phyloP scores from a whole-genome alignment of 257 asterid genomes.

The Fraxinus pennsylvanica region DNA sequence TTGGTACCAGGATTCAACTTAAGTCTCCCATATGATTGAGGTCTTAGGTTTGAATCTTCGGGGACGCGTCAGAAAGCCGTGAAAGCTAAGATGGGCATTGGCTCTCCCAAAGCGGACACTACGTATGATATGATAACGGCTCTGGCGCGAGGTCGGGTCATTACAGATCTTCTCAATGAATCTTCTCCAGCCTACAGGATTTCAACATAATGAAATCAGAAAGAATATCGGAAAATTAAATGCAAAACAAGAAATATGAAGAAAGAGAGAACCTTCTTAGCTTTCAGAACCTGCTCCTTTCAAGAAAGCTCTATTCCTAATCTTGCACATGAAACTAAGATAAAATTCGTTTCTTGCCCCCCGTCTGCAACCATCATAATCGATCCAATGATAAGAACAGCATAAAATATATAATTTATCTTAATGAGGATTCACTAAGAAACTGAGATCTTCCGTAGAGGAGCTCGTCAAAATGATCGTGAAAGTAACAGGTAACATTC shows the following conservation, averaged over 20 bases:
- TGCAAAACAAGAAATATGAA: slow-evolving; percentile 13
- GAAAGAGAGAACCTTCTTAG: slow-evolving; percentile 68
- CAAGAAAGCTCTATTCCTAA: slow-evolving; percentile 76
- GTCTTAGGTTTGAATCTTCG: too few species aligned
- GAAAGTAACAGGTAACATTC: background rate
- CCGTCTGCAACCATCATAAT: slow-evolving; percentile 57
- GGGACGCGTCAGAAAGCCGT: too few species aligned
- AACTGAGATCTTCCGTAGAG: background rate
- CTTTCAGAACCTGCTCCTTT: slow-evolving; percentile 89
- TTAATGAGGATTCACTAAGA: background rate
- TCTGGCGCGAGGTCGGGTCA: too few species aligned
- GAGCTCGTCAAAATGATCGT: background rate
- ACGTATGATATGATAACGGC: too few species aligned
- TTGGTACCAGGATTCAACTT: too few species aligned
- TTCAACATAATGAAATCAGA: slow-evolving; percentile 21
- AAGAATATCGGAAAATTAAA: slow-evolving; percentile 8
- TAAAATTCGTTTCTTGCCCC: slow-evolving; percentile 92
- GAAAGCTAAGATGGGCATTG: too few species aligned
- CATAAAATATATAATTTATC: background rate
- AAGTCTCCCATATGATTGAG: too few species aligned
- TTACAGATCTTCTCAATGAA: slow-evolving; percentile 40
- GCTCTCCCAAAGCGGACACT: too few species aligned
- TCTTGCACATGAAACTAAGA: slow-evolving; percentile 96
- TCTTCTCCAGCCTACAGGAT: slow-evolving; percentile 85
- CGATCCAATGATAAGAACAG: slow-evolving; percentile 9